Base-by-base conservation (phyloP, 2,329 filamentous ascomycete genomes). In the Exophiala viscosa region DNA sequence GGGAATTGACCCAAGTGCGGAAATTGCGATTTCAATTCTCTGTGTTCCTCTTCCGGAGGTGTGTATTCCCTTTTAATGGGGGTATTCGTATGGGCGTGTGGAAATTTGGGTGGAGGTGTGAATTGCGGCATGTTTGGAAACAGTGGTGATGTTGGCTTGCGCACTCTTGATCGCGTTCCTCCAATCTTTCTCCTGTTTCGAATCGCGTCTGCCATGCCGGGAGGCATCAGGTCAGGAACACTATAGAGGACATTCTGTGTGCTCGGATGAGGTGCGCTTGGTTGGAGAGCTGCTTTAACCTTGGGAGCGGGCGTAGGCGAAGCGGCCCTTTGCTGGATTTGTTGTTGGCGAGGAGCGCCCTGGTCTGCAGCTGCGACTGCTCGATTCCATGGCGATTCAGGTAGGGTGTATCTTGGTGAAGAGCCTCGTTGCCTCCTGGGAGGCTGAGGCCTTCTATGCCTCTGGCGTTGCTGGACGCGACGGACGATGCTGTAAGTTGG, bases 401-500 rank as follows among this genome's bases (percentile, higher is more conserved):
- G 23, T 9, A 47, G 32, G 38, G n/a, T n/a, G 17, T 36, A 15
- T 45, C 15, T 18, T 14, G n/a, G 50, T 18, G 40, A 20, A 40
- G 14, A 11, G n/a, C 4, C 14, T 14, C 17, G 38, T 23, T 38
- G 45, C 34, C 35, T 14, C 39, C 33, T 39, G 8, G n/a, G 41
- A 44, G n/a, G 49, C 18, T 44, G 50, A 11, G 13, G n/a, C 34
- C 36, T 43, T 52, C 48, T 32, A 14, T 15, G 48, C 23, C 36
- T 50, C 8, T 39, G 48, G n/a, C 48, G 48, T 43, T 46, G 38
- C 31, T 40, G 38, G 28, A 54, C 51, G 39, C 28, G 46, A 34
- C 51, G 50, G n/a, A 56, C 53, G 31, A 59, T 50, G 35, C 34
- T 44, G 48, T 53, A 50, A 11, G 50, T 43, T 7, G 56, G 53